Evolutionary conservation across 139 green algal species (phyloP).

Genomic region (Monoraphidium neglectum): DNA sequence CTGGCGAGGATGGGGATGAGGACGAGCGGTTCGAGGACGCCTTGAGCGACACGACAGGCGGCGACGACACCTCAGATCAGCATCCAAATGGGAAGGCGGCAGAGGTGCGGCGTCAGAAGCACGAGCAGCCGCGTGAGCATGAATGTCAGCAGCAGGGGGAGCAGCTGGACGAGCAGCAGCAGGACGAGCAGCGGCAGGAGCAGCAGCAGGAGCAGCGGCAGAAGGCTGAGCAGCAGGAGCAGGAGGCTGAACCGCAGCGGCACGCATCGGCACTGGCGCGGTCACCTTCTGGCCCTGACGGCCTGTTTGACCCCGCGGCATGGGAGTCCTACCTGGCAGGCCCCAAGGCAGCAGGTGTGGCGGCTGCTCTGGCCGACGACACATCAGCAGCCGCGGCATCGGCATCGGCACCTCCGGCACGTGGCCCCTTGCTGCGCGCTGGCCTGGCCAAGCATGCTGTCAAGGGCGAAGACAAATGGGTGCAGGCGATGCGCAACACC

Average conservation of each 20-base stretch:
- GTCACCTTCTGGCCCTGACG: slow-evolving; percentile 3
- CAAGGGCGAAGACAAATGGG: slow-evolving; percentile 54
- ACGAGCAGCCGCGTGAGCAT: too few relatives aligned
- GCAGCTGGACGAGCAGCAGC: background rate
- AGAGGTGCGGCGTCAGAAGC: background rate
- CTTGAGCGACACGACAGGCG: background rate
- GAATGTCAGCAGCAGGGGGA: too few relatives aligned
- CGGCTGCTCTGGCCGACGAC: background rate
- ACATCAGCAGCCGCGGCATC: background rate
- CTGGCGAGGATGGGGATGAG: background rate
- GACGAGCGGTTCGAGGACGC: slow-evolving; percentile 9
- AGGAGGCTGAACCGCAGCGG: background rate
- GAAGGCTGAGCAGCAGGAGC: background rate
- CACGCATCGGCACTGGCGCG: background rate
- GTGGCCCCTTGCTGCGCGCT: slow-evolving; percentile 17
- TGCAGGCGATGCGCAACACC: slow-evolving; percentile 28
- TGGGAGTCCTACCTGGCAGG: background rate
- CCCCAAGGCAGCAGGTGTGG: background rate
- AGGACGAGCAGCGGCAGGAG: background rate
- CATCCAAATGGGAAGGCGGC: background rate
- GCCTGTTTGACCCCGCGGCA: slow-evolving; percentile 3
- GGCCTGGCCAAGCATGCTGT: slow-evolving; percentile 32
- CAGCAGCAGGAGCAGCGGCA: background rate
- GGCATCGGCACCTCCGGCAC: slow-evolving; percentile 24
- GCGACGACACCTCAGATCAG: background rate